Evolutionary conservation across 345 rosid genomes (phyloP), one percentile per base, ranked within the genome.

Genomic region (Camelina sativa): DNA sequence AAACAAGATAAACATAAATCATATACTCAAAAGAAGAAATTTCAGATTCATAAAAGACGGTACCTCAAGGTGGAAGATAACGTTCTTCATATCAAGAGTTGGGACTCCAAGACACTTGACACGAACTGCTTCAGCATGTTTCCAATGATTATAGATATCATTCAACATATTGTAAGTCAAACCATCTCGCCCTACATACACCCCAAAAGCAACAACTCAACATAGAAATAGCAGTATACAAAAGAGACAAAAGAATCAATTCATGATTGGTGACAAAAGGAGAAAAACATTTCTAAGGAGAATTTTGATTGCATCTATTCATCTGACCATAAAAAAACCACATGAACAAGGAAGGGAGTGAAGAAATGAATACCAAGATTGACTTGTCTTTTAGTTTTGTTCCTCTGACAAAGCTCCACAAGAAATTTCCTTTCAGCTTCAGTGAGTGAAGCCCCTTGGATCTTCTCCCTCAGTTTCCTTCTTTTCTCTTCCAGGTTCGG

Each of bases 161-260:
- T 92, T 87, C 67, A 92, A 76, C 99, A 95, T 95, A 69, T 90
- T 95, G 79, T 95, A 97, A 52, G 98, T 95, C 79, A 95, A 89
- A 50, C 97, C 98, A 82, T 92, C 98, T 84, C 99, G 80, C 71
- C 98, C 98, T 91, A 74, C 57, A 53, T 38, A 53, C 5, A 58
- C 3, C 63, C 40, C 46, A 55, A 40, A 37, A 72, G 60, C 43
- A 48, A 52, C 20, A 20, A 60, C 59, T 72, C 11, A 51, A 19
- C 62, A 17, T 11, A 60, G 30, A 69, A 43, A 37, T 11, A 41
- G 7, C 43, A 30, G 20, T 30, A 62, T 35, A 5, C 37, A 54
- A 54, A 54, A 23, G 16, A 25, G 35, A 23, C 35, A 23, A 22
- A n/a, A n/a, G n/a, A n/a, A n/a, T n/a, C n/a, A n/a, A n/a, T n/a